Evolutionary conservation across 176 grass and related monocot species (phyloP), one percentile per base, ranked within the genome.

Genomic region (Cocos nucifera): DNA sequence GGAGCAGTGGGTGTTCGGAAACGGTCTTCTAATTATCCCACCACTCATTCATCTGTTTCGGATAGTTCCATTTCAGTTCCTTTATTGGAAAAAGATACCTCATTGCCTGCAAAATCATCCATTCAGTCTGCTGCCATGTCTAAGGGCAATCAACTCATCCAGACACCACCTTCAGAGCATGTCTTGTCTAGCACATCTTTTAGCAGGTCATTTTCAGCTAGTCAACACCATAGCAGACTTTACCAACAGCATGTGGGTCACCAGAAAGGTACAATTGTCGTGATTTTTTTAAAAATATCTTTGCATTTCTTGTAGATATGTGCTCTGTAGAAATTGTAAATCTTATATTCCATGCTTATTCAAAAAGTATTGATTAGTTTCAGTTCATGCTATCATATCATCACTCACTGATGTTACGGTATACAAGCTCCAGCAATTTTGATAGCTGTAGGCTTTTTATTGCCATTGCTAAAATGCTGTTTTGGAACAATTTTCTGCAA

Each of bases 251-350:
- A 76, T 74, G 54, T 25, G 55, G 22, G 19, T 59, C 78, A 77
- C 35, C 69, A 74, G 55, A 90, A 90, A 82, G 87, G 87, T 90
- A 90, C 58, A 28, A 25, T 22, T 51, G 4, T 20, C 15, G 9
- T 32, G 29, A 44, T 51, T 2, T 5, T 32, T 8, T 32, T 21
- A 21, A 21, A 21, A 21, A 21, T 0, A 21, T 21, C 21, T 21
- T 21, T 21, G 8, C 35, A 12, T 39, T 39, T 39, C 35, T 39
- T 39, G 35, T 39, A 39, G 35, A 39, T 39, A 12, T 39, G 35
- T 2, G 5, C 5, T 30, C 3, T 27, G 26, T 27, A 27, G 4
- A 32, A 32, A 32, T 32, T 32, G 30, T 5, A 8, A 32, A 32
- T 39, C 28, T 30, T 4, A 30, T 30, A 5, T 30, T 30, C 28